phyloP scores from a whole-genome alignment of 2,329 filamentous ascomycete genomes.

The Diaporthe batatas region DNA sequence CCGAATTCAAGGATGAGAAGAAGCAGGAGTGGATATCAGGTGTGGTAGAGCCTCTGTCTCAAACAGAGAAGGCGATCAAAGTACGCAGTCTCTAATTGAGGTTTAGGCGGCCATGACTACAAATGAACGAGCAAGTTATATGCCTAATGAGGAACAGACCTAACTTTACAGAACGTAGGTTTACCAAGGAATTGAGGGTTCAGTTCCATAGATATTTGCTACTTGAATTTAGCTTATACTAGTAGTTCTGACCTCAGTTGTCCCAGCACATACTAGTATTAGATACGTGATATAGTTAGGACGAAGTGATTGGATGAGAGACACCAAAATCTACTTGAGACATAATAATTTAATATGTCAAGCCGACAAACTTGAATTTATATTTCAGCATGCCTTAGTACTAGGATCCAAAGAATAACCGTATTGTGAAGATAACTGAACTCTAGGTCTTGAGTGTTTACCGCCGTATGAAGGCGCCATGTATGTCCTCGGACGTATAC shows the following conservation, averaged over 20 bases:
- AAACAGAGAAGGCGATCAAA: conserved; percentile 40
- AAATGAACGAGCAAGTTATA: background rate
- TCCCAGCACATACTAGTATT: too few relatives aligned
- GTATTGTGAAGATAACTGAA: too few relatives aligned
- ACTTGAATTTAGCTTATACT: background rate
- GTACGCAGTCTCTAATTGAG: background rate
- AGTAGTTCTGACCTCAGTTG: background rate
- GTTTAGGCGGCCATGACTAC: background rate
- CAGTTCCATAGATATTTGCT: background rate
- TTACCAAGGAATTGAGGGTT: background rate
- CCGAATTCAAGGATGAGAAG: conserved; percentile 59
- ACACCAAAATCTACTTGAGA: background rate
- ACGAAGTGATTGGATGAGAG: background rate
- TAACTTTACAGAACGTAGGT: background rate
- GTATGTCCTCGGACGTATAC: too few relatives aligned
- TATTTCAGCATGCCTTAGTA: too few relatives aligned
- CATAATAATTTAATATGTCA: too few relatives aligned
- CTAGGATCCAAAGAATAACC: too few relatives aligned
- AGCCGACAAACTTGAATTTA: too few relatives aligned
- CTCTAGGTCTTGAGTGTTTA: too few relatives aligned
- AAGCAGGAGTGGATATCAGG: conserved; percentile 59
- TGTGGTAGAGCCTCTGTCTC: conserved; percentile 44
- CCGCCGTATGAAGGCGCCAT: too few relatives aligned
- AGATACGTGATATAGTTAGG: too few relatives aligned
- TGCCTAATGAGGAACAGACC: background rate